Evolutionary conservation across 331 rosid species (phyloP).

Genomic region (Acacia concinna): DNA sequence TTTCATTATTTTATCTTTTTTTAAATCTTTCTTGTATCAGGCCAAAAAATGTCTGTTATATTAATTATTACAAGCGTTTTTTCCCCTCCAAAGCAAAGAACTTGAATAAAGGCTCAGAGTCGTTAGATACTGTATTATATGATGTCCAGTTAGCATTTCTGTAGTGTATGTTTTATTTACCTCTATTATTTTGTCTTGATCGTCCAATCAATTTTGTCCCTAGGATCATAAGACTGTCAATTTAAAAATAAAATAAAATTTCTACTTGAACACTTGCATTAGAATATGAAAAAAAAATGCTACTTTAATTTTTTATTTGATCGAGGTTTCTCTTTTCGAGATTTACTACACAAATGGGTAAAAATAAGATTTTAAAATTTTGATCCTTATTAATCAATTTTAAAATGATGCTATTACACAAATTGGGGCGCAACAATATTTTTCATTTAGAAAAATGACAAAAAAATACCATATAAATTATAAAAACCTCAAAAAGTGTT

Average conservation of each 20-base stretch:
- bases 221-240: background rate
- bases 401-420: too few relatives aligned
- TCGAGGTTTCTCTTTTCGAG: too few relatives aligned
- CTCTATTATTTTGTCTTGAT: background rate
- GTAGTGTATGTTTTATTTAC: background rate
- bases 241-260: background rate
- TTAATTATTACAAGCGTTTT: background rate
- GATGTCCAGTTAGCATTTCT: background rate
- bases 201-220: background rate
- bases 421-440: too few relatives aligned
- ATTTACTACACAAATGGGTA: too few relatives aligned
- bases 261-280: background rate
- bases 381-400: too few relatives aligned
- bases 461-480: too few relatives aligned
- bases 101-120: background rate
- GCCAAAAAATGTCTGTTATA: background rate
- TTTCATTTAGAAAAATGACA: too few relatives aligned
- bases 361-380: too few relatives aligned
- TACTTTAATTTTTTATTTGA: too few relatives aligned
- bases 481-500: too few relatives aligned
- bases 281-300: too few relatives aligned
- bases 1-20: background rate
- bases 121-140: background rate
- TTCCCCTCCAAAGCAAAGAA: background rate
- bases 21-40: background rate